These are phyloP conservation scores for Diplotaxis tenuifolia DNA, from an alignment of 345 rosid species.

Conservation along the genomic window DNA sequence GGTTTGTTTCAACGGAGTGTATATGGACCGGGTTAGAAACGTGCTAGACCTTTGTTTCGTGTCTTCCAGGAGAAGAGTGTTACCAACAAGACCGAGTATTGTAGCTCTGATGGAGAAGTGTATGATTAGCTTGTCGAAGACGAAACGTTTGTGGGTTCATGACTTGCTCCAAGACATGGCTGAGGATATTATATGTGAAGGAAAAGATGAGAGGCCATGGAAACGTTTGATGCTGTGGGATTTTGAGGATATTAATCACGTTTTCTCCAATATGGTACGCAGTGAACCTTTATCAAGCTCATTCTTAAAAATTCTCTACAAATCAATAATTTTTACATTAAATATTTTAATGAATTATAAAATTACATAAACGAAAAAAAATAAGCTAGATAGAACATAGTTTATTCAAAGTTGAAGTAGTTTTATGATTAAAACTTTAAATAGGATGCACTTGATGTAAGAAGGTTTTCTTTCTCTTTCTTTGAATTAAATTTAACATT, in stretches of 20 bases:
- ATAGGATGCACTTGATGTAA: too few relatives aligned
- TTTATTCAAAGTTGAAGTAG: too few relatives aligned
- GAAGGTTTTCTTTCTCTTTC: too few relatives aligned
- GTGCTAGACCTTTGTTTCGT: slow-evolving; percentile 27
- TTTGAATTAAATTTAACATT: too few relatives aligned
- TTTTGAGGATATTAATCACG: slow-evolving; percentile 25
- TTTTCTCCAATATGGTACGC: slow-evolving; percentile 25
- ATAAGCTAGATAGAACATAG: too few relatives aligned
- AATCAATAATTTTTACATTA: background rate
- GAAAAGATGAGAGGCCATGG: slow-evolving; percentile 26
- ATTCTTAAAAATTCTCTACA: too few relatives aligned
- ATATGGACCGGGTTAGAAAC: slow-evolving; percentile 32
- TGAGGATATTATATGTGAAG: slow-evolving; percentile 24
- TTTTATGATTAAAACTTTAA: too few relatives aligned
- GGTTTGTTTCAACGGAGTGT: slow-evolving; percentile 29
- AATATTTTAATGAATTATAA: too few relatives aligned
- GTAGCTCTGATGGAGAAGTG: slow-evolving; percentile 31
- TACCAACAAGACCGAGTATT: slow-evolving; percentile 32
- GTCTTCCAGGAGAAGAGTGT: slow-evolving; percentile 25
- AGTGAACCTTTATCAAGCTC: background rate
- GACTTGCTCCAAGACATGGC: slow-evolving; percentile 39
- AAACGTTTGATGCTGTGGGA: slow-evolving; percentile 35
- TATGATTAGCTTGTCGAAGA: slow-evolving; percentile 26
- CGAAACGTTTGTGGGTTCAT: slow-evolving; percentile 35
- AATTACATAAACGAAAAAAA: too few relatives aligned